Evolutionary conservation across 345 rosid species (phyloP).

Genomic region (Pistacia integerrima): DNA sequence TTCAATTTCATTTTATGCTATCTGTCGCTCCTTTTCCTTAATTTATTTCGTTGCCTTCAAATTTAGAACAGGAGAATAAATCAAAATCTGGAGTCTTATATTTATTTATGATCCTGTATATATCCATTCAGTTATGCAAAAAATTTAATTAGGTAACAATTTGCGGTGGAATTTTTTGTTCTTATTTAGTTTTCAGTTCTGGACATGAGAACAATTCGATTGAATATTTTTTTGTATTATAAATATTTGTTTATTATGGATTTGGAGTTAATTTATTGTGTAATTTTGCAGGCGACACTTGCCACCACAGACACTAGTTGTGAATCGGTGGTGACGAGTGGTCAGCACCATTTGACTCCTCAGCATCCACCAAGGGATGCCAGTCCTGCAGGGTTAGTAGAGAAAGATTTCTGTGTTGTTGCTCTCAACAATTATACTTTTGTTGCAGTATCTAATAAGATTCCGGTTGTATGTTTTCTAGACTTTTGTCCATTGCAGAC

Average conservation of each 20-base stretch:
- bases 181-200: not conserved
- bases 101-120: not conserved
- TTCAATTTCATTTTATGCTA: not conserved
- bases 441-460: constrained; percentile 22
- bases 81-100: not conserved
- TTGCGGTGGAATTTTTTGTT: not conserved
- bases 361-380: constrained; percentile 85
- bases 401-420: constrained; percentile 34
- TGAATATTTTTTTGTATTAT: not conserved
- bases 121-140: too few relatives aligned
- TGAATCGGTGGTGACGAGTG: constrained; percentile 78
- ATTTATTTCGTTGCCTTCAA: not conserved
- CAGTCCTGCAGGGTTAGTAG: constrained; percentile 87
- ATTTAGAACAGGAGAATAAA: not conserved
- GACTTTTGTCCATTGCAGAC: constrained; percentile 98
- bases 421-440: constrained; percentile 24
- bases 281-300: constrained; percentile 45
- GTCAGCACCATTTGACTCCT: constrained; percentile 75
- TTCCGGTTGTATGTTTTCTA: constrained; percentile 32
- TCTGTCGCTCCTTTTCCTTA: not conserved
- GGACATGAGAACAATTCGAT: too few relatives aligned
- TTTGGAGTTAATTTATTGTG: constrained; percentile 5
- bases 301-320: constrained; percentile 74
- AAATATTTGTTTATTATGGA: not conserved
- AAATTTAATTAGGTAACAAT: too few relatives aligned